These are phyloP conservation scores for Daphne laureola DNA, from an alignment of 441 rosid genomes.

Conservation along the genomic window DNA sequence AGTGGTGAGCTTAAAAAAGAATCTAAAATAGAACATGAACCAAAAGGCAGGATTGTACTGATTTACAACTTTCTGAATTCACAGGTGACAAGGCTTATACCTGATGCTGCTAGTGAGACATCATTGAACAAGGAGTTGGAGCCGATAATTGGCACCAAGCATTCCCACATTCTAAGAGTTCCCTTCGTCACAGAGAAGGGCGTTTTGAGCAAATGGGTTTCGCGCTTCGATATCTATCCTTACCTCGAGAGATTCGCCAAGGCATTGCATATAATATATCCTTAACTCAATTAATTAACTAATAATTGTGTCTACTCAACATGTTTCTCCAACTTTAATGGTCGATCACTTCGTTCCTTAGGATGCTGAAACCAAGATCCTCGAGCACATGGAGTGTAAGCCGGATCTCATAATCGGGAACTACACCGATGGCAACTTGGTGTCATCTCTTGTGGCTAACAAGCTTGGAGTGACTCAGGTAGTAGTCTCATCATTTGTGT, in stretches of 20 bases:
- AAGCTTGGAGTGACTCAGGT: constrained; percentile 81
- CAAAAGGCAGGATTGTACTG: neutral
- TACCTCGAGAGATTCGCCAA: constrained; percentile 70
- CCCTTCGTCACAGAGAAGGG: constrained; percentile 74
- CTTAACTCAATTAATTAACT: neutral
- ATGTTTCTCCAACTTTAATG: neutral
- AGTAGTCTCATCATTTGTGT: neutral
- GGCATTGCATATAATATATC: constrained; percentile 21
- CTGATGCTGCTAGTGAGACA: constrained; percentile 74
- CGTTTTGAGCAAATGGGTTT: constrained; percentile 71
- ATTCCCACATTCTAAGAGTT: constrained; percentile 76
- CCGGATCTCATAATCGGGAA: constrained; percentile 94
- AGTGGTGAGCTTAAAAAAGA: constrained; percentile 40
- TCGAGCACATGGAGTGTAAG: constrained; percentile 54
- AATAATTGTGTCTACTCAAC: neutral
- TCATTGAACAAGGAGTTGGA: constrained; percentile 80
- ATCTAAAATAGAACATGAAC: neutral
- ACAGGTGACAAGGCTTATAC: constrained; percentile 77
- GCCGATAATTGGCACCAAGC: constrained; percentile 56
- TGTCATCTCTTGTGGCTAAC: constrained; percentile 74
- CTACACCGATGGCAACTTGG: constrained; percentile 90
- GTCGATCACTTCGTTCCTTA: constrained; percentile 8
- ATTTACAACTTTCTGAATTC: neutral
- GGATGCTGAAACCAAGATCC: constrained; percentile 66
- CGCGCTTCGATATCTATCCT: constrained; percentile 83